Evolutionary conservation across 108 stramenopile genomes (phyloP).

Genomic region (Conticribra weissflogii): DNA sequence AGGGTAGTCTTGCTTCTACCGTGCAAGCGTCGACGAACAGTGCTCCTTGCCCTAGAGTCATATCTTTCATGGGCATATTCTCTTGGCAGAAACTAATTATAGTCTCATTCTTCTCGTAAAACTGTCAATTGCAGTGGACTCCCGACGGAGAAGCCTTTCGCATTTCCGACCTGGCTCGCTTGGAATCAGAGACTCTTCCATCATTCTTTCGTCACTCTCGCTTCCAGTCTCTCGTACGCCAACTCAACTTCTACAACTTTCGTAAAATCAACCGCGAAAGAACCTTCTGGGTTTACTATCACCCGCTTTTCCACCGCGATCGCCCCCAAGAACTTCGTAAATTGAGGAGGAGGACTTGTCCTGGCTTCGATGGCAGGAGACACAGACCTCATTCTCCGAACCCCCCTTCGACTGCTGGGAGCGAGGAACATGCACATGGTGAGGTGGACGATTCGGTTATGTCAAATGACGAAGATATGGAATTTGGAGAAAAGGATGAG

Average conservation of each 20-base stretch:
- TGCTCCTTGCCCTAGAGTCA: no score
- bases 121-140: conserved; percentile 69
- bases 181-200: conserved; percentile 84
- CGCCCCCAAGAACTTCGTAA: conserved; percentile 85
- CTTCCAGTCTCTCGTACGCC: conserved; percentile 94
- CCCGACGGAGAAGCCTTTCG: conserved; percentile 83
- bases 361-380: conserved; percentile 82
- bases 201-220: conserved; percentile 94
- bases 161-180: conserved; percentile 74
- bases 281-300: conserved; percentile 95
- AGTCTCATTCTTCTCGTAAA: neutral
- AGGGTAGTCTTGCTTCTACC: no score
- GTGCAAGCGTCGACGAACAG: no score
- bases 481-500: neutral
- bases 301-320: conserved; percentile 91
- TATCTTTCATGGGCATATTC: no score
- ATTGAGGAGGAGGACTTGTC: conserved; percentile 88
- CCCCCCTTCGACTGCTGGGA: conserved; percentile 5
- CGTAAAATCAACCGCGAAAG: conserved; percentile 90
- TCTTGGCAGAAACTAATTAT: conserved; percentile 3
- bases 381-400: conserved; percentile 38
- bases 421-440: neutral
- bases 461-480: conserved; percentile 12
- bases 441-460: neutral
- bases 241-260: conserved; percentile 90